Conservation (phyloP, 148 eudicot genomes). For the Salicornia ramosissima region DNA sequence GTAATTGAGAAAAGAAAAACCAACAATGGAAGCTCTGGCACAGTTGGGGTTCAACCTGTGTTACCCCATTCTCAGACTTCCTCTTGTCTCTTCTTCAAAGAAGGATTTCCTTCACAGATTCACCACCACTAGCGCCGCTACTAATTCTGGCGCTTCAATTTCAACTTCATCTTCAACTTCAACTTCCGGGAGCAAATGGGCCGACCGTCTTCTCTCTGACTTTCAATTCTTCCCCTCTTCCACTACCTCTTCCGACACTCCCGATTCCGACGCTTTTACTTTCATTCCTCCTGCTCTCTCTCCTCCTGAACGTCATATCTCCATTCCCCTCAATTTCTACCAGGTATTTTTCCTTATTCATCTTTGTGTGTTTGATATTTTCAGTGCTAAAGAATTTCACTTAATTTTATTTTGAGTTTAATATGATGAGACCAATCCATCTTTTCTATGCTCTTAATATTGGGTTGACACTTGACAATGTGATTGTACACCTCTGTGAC, state of each 20-base stretch:
- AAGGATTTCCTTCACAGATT: slow-evolving; percentile 7
- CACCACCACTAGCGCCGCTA: slow-evolving; percentile 20
- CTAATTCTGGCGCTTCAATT: slow-evolving; percentile 16
- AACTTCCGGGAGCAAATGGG: slow-evolving; percentile 79
- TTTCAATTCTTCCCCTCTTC: slow-evolving; percentile 69
- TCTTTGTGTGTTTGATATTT: background rate
- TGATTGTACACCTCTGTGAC: background rate
- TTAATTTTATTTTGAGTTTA: background rate
- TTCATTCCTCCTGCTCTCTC: slow-evolving; percentile 55
- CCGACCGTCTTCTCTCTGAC: slow-evolving; percentile 88
- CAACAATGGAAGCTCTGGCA: slow-evolving; percentile 22
- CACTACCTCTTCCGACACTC: slow-evolving; percentile 24
- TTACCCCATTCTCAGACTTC: slow-evolving; percentile 22
- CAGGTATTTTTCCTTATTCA: slow-evolving; percentile 21
- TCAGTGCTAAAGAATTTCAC: background rate
- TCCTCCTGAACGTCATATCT: slow-evolving; percentile 65
- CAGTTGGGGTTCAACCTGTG: slow-evolving; percentile 25
- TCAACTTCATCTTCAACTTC: slow-evolving; percentile 39
- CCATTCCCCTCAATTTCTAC: slow-evolving; percentile 82
- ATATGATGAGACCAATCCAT: background rate
- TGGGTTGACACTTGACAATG: background rate
- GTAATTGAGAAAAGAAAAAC: too few species aligned
- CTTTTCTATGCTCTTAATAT: background rate
- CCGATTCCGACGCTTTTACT: slow-evolving; percentile 28
- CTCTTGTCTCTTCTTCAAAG: slow-evolving; percentile 6